Conservation (phyloP, 257 asterid genomes). For the Verbena officinalis region DNA sequence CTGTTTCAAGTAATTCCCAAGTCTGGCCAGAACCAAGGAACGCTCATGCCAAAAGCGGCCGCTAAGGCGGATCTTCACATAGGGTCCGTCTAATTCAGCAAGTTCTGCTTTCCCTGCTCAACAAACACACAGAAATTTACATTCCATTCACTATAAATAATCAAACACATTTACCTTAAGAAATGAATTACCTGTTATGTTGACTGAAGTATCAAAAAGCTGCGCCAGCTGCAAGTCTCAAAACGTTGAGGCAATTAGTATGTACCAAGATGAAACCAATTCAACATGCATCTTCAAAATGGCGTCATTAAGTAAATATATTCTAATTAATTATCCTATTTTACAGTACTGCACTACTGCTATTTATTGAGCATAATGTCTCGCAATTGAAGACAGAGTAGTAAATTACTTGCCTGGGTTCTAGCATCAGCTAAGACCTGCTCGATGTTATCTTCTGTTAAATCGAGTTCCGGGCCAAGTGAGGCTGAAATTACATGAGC, state of each 20-base stretch:
- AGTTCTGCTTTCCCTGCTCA: slow-evolving; percentile 78
- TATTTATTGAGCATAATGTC: neutral
- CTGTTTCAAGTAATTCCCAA: slow-evolving; percentile 94
- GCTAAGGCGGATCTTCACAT: slow-evolving; percentile 76
- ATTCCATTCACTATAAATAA: neutral
- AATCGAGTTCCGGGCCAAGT: slow-evolving; percentile 51
- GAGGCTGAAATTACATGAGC: slow-evolving; percentile 47
- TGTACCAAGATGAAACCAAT: neutral
- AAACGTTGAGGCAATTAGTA: neutral
- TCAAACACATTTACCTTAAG: neutral
- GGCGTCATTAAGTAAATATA: too few species aligned
- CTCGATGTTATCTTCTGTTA: slow-evolving; percentile 78
- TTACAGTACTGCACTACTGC: too few species aligned
- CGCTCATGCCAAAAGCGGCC: slow-evolving; percentile 92
- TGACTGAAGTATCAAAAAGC: slow-evolving; percentile 77
- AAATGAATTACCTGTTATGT: slow-evolving; percentile 69
- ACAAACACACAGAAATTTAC: neutral
- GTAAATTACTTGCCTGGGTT: slow-evolving; percentile 63
- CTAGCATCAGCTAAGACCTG: slow-evolving; percentile 68
- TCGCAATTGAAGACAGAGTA: neutral
- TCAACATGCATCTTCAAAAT: too few species aligned
- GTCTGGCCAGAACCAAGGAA: slow-evolving; percentile 68
- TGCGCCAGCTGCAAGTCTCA: slow-evolving; percentile 71
- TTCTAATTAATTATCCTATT: too few species aligned
- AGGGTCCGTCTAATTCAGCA: slow-evolving; percentile 91